phyloP scores from a whole-genome alignment of 2,329 filamentous ascomycete genomes.

The Phialophora macrospora region DNA sequence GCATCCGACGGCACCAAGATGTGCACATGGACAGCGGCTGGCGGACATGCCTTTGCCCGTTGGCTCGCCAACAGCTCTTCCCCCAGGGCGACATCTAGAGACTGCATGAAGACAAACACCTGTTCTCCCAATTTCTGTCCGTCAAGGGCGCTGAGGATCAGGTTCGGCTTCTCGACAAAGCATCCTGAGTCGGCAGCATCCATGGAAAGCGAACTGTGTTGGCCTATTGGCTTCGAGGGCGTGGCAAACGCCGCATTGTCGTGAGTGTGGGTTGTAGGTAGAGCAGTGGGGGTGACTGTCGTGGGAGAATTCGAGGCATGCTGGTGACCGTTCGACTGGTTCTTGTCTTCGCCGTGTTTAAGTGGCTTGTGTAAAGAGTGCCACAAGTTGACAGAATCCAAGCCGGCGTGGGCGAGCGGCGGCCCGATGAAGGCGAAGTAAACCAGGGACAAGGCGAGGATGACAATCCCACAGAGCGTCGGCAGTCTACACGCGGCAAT shows the following conservation, averaged over 20 bases:
- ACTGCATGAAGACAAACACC: conserved; percentile 27
- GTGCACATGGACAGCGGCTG: conserved; percentile 44
- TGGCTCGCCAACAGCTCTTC: conserved; percentile 8
- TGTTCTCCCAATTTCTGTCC: conserved; percentile 18
- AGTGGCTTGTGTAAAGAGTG: neutral
- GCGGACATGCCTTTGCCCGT: conserved; percentile 11
- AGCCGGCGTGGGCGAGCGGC: neutral
- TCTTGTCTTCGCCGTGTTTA: neutral
- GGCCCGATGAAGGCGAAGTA: neutral
- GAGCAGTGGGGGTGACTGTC: neutral
- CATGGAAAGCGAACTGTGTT: neutral
- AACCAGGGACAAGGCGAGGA: neutral
- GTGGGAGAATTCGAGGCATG: neutral
- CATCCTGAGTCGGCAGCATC: conserved; percentile 1
- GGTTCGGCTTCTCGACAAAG: conserved; percentile 12
- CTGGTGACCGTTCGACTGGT: neutral
- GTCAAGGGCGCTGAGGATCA: conserved; percentile 23
- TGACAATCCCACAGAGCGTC: conserved; percentile 2
- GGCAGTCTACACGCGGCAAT: neutral
- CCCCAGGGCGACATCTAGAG: conserved; percentile 13
- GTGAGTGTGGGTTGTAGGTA: neutral
- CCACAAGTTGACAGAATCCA: neutral
- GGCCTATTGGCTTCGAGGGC: neutral
- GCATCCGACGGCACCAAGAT: conserved; percentile 53
- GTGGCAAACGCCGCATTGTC: neutral